phyloP scores from a whole-genome alignment of 805 yeast species.

The Ogataea trehalophila region DNA sequence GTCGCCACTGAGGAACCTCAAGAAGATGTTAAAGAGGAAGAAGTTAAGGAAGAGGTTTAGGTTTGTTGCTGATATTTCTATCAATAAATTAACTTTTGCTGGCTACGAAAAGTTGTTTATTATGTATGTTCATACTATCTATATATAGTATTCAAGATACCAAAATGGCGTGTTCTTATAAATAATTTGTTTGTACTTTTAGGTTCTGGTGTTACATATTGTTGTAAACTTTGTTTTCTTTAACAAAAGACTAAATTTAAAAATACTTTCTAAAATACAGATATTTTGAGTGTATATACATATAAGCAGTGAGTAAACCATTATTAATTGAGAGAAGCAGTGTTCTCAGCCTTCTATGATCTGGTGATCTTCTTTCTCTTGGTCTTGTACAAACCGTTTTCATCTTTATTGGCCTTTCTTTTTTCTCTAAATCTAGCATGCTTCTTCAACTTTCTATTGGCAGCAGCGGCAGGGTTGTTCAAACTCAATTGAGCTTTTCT shows the following conservation, averaged over 20 bases:
- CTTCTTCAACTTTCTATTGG: slow-evolving; percentile 69
- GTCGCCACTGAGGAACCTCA: background rate
- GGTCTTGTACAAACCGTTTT: slow-evolving; percentile 65
- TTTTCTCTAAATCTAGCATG: slow-evolving; percentile 73
- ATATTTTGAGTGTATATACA: background rate
- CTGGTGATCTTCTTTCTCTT: slow-evolving; percentile 43
- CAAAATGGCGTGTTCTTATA: background rate
- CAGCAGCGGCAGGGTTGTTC: slow-evolving; percentile 76
- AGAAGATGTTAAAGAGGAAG: slow-evolving; percentile 7
- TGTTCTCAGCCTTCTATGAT: slow-evolving; percentile 1
- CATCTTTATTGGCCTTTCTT: slow-evolving; percentile 71
- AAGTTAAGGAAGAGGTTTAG: background rate
- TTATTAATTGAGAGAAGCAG: background rate
- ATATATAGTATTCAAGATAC: no score
- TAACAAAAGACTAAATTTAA: no score
- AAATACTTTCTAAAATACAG: no score
- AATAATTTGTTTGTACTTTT: background rate
- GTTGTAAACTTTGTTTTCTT: background rate
- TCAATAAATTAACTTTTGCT: no score
- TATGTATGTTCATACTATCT: no score
- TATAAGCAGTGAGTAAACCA: background rate
- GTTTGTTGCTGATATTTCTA: no score
- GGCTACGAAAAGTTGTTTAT: no score
- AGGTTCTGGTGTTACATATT: background rate
- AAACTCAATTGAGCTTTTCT: slow-evolving; percentile 73